Evolutionary conservation across 805 yeast species (phyloP).

Genomic region (Hanseniaspora vineae): DNA sequence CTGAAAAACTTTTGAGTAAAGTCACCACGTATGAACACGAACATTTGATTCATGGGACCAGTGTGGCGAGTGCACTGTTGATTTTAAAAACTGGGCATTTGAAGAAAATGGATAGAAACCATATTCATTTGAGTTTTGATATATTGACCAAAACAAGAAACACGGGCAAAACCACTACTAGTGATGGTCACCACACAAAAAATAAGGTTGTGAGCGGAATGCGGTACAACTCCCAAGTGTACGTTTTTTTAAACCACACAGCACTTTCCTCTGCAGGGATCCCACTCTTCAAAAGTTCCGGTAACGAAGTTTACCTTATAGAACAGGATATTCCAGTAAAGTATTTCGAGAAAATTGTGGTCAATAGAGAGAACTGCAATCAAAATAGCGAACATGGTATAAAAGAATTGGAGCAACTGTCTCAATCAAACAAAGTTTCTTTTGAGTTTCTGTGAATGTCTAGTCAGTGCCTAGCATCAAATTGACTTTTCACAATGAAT

Average conservation of each 20-base stretch:
- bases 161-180: neutral
- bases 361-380: neutral
- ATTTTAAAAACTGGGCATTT: conserved; percentile 48
- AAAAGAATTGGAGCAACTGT: no score
- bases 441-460: no score
- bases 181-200: no score
- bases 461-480: no score
- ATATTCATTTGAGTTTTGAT: conserved; percentile 72
- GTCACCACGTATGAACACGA: conserved; percentile 30
- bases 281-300: conserved; percentile 35
- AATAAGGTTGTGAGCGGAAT: conserved; percentile 65
- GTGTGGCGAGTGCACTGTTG: conserved; percentile 28
- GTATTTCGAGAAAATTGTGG: conserved; percentile 14
- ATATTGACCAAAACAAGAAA: conserved; percentile 22
- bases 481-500: no score
- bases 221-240: conserved; percentile 51
- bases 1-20: conserved; percentile 30
- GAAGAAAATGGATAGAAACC: conserved; percentile 61
- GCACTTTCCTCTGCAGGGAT: conserved; percentile 19
- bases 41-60: conserved; percentile 73
- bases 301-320: conserved; percentile 64
- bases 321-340: conserved; percentile 35
- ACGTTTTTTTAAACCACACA: conserved; percentile 36
- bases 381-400: no score
- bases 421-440: no score